Evolutionary conservation across 2,329 filamentous ascomycete species (phyloP).

Genomic region (Xylariaceae sp.): DNA sequence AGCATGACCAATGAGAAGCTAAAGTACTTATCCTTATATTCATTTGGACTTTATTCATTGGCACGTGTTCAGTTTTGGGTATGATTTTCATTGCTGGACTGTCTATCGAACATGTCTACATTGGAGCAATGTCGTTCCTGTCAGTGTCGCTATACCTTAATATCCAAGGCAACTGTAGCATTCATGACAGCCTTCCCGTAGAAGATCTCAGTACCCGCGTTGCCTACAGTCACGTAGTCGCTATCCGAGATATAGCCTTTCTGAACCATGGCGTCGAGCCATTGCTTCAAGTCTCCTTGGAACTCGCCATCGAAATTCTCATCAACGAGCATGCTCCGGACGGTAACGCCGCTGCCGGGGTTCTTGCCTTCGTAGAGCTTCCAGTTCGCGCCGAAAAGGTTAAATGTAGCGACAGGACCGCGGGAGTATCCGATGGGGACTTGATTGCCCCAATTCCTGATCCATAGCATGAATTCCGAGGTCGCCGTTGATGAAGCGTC

Average conservation of each 20-base stretch:
- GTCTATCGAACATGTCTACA: no score
- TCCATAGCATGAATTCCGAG: conserved; percentile 37
- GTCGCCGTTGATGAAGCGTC: conserved; percentile 25
- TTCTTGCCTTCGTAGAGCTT: conserved; percentile 36
- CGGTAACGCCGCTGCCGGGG: conserved; percentile 31
- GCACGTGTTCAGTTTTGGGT: no score
- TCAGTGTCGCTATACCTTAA: conserved; percentile 12
- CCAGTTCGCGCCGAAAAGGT: conserved; percentile 33
- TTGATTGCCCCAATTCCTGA: conserved; percentile 34
- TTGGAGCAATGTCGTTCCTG: neutral
- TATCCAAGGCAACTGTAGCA: conserved; percentile 24
- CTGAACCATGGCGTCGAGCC: conserved; percentile 31
- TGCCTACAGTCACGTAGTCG: conserved; percentile 33
- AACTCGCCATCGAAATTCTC: conserved; percentile 30
- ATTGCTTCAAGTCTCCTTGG: conserved; percentile 33
- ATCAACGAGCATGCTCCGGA: conserved; percentile 32
- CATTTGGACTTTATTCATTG: no score
- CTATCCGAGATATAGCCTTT: conserved; percentile 28
- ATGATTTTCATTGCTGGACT: no score
- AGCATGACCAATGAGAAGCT: no score
- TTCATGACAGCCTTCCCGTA: conserved; percentile 29
- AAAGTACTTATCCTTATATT: no score
- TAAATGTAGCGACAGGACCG: conserved; percentile 30
- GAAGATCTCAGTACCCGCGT: conserved; percentile 35
- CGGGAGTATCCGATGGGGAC: conserved; percentile 32